Base-by-base conservation (phyloP, 225 moss, liverwort and hornwort species). In the Ulota crispa region DNA sequence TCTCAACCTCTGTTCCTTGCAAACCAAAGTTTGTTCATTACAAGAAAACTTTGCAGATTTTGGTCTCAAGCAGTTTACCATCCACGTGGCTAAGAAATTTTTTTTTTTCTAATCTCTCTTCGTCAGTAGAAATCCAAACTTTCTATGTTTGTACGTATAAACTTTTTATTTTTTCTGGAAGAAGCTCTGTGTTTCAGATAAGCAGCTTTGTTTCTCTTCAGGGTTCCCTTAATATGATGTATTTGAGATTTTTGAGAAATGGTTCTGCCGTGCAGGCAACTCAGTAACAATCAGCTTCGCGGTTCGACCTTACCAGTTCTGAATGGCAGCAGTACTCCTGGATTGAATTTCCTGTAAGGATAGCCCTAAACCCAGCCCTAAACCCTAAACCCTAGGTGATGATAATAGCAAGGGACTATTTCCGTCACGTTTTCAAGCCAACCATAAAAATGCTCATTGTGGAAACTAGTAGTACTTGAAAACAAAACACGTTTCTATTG, bases 221-320 rank as follows among this genome's bases (percentile, higher is more conserved):
- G 16, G 11, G 18, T 60, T 3, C 2, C 20, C 20, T 11, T 27
- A 10, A 24, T 27, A 7, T 6, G 1, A 4, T 16, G 0, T 24
- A 45, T 61, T 10, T 19, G 28, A 15, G 19, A 7, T 4, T 32
- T 14, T 50, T 50, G 18, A 24, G 68, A 73, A 71, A 79, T 85
- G 84, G 37, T 75, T 66, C 41, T 74, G 24, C 78, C 70, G 8
- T 64, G 55, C 86, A 86, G 89, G 82, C 68, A 82, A 76, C 76
- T 89, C 36, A 86, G 84, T 57, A 73, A 86, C 57, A 89, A 89
- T 79, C 81, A 82, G 45, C 64, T 89, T 32, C 67, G 34, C 3
- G 82, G 84, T 55, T 4, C 2, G 16, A 82, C 41, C 39, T 72
- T 84, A 24, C 79, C 86, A 76, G 78, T 84, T 68, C 42, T 89